Evolutionary conservation across 768 basidiomycete genomes (phyloP).

Genomic region (Mycena haematopus): DNA sequence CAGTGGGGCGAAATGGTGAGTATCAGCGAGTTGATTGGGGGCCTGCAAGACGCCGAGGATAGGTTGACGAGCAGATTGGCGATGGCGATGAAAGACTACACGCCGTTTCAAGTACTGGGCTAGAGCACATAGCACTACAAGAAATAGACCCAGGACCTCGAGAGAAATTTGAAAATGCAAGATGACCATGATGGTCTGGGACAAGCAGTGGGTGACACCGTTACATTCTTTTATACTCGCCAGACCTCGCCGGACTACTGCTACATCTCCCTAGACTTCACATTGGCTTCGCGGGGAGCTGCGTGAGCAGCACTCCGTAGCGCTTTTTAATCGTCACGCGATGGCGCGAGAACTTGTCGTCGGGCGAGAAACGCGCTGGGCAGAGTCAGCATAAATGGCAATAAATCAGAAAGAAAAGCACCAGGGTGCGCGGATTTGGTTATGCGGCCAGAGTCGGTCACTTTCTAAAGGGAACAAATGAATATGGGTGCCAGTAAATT

Average conservation of each 20-base stretch:
- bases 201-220: neutral
- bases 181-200: neutral
- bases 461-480: conserved; percentile 67
- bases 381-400: neutral
- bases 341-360: conserved; percentile 98
- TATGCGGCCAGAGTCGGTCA: conserved; percentile 77
- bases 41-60: conserved; percentile 1
- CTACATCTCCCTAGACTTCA: conserved; percentile 45
- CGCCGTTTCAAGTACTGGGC: neutral
- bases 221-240: neutral
- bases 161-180: neutral
- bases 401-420: conserved; percentile 43
- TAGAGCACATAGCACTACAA: neutral
- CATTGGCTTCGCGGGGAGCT: conserved; percentile 88
- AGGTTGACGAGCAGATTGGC: neutral
- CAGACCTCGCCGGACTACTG: neutral
- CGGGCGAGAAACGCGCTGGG: conserved; percentile 96
- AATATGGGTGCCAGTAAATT: neutral
- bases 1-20: neutral
- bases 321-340: conserved; percentile 97
- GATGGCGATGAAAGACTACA: neutral
- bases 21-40: conserved; percentile 8
- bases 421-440: conserved; percentile 98
- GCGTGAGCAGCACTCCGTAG: conserved; percentile 86
- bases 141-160: neutral